Percentiles rank a stretch among this genome's conserved stretches.
phyloP scores from a whole-genome alignment of 257 asterid genomes.

The Nemophila menziesii region DNA sequence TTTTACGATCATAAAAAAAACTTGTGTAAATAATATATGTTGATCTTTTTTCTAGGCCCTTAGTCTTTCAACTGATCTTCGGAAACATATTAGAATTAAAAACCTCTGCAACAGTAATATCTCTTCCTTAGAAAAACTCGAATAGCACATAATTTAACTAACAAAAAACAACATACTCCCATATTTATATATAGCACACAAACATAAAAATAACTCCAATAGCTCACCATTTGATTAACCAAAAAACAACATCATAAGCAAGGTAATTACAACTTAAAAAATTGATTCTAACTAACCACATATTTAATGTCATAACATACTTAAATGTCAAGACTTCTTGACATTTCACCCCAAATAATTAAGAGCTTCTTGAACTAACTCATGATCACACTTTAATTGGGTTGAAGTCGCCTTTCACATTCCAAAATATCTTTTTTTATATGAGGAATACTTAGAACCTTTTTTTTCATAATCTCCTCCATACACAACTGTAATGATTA shows the following conservation, averaged over 20 bases:
- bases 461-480: not conserved
- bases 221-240: too few relatives aligned
- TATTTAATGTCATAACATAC: too few relatives aligned
- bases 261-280: too few relatives aligned
- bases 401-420: slow-evolving; percentile 4
- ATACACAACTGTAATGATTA: slow-evolving; percentile 7
- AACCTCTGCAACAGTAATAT: slow-evolving; percentile 51
- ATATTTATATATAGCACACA: not conserved
- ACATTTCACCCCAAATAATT: not conserved
- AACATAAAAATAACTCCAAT: not conserved
- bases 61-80: slow-evolving; percentile 38
- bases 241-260: too few relatives aligned
- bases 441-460: slow-evolving; percentile 2
- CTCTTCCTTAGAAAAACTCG: not conserved
- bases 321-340: too few relatives aligned
- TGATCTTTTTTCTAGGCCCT: too few relatives aligned
- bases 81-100: slow-evolving; percentile 37
- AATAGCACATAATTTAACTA: not conserved
- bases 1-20: too few relatives aligned
- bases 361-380: slow-evolving; percentile 1
- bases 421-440: slow-evolving; percentile 6
- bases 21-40: too few relatives aligned
- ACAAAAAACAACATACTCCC: too few relatives aligned
- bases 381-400: slow-evolving; percentile 1
- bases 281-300: too few relatives aligned